Conservation (phyloP, 768 basidiomycete genomes). For the Pisolithus microcarpus region DNA sequence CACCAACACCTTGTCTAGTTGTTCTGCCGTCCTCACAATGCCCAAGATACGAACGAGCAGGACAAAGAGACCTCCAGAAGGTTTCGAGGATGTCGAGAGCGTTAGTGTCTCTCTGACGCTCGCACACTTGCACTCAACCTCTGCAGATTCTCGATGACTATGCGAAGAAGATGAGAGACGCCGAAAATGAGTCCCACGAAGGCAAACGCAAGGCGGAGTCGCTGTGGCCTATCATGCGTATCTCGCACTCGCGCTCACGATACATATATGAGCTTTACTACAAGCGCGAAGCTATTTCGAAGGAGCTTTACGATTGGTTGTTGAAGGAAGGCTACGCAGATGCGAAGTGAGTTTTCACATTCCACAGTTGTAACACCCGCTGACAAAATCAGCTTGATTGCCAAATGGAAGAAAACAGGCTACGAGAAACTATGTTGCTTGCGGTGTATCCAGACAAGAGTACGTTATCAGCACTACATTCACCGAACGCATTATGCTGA, state of each 20-base stretch:
- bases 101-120: conserved; percentile 32
- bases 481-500: conserved; percentile 8
- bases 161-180: conserved; percentile 98
- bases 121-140: conserved; percentile 3
- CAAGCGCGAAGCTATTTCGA: conserved; percentile 92
- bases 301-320: conserved; percentile 94
- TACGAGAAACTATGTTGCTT: conserved; percentile 98
- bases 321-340: conserved; percentile 97
- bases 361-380: conserved; percentile 2
- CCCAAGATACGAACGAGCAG: conserved; percentile 90
- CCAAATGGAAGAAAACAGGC: conserved; percentile 98
- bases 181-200: conserved; percentile 97
- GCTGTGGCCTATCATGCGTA: conserved; percentile 97
- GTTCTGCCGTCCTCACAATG: conserved; percentile 43
- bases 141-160: conserved; percentile 92
- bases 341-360: conserved; percentile 57
- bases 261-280: conserved; percentile 99
- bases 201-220: conserved; percentile 94
- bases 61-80: conserved; percentile 92
- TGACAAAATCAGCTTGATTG: conserved; percentile 63
- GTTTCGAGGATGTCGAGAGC: conserved; percentile 87
- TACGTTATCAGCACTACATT: conserved; percentile 23
- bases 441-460: conserved; percentile 92
- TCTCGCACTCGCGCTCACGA: conserved; percentile 90
- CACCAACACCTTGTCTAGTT: conserved; percentile 8